Conservation (phyloP, 2,329 filamentous ascomycete species). For the Paraphaeosphaeria minitans region DNA sequence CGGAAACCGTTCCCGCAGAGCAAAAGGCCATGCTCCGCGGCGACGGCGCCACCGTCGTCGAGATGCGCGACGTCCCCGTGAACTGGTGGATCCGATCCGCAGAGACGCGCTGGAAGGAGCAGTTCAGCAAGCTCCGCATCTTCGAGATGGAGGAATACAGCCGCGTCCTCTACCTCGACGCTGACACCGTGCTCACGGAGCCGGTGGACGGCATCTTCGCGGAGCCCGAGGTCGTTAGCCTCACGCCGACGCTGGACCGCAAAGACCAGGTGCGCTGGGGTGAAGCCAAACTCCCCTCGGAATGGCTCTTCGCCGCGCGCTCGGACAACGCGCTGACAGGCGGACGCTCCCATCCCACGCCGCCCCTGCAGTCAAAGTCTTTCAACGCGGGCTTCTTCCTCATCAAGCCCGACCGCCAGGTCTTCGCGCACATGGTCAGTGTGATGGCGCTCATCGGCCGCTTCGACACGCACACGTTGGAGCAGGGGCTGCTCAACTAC, state of each 20-base stretch:
- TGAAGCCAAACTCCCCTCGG: constrained; percentile 43
- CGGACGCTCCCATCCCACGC: constrained; percentile 44
- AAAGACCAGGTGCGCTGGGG: constrained; percentile 28
- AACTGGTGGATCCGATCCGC: constrained; percentile 46
- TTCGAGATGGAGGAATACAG: constrained; percentile 51
- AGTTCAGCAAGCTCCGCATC: constrained; percentile 52
- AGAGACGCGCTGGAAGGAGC: constrained; percentile 49
- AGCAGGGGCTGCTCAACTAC: constrained; percentile 54
- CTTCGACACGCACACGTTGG: constrained; percentile 48
- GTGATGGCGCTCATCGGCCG: constrained; percentile 43
- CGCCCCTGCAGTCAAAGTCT: constrained; percentile 38
- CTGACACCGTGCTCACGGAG: constrained; percentile 48
- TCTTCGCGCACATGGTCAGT: constrained; percentile 49
- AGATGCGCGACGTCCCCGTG: constrained; percentile 42
- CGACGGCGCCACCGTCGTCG: constrained; percentile 50
- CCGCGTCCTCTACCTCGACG: constrained; percentile 52
- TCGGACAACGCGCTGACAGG: constrained; percentile 44
- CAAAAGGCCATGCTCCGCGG: constrained; percentile 36
- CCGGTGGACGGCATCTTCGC: constrained; percentile 49
- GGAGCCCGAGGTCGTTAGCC: constrained; percentile 43
- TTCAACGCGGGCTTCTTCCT: constrained; percentile 53
- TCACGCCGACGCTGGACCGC: constrained; percentile 13
- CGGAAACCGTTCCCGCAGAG: constrained; percentile 24
- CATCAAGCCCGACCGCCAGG: constrained; percentile 43
- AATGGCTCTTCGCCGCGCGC: constrained; percentile 47